Evolutionary conservation across 352 stramenopile genomes (phyloP), one percentile per base, ranked within the genome.

Genomic region (Phytophthora idaei): DNA sequence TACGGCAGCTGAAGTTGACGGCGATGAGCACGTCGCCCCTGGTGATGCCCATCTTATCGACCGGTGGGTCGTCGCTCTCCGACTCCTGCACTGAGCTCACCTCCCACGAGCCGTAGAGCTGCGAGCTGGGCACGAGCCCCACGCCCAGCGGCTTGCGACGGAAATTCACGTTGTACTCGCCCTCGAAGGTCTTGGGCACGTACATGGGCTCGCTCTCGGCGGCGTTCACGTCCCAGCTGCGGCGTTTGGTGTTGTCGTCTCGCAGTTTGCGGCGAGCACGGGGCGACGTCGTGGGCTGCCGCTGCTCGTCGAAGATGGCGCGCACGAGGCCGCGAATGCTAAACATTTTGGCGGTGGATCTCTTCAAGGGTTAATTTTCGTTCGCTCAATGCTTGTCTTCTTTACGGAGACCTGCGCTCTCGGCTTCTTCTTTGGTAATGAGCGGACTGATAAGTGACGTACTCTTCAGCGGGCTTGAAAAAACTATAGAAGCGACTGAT

Each of bases 71-170:
- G 2, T 66, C 45, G 4, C 28, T 41, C 37, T 68, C 48, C 1
- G 46, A 46, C 14, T 70, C 54, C 37, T 75, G 71, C 31, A 83
- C 61, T 2, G 80, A 89, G 25, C 80, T 90, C 61, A 92, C 80
- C 53, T 93, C 85, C 85, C 85, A 93, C 15, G 81, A 78, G 1
- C 85, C 85, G 61, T 93, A 93, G 42, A 93, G 77, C 59, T 92
- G 85, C 57, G 85, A 90, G 61, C 80, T 90, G 15, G 85, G 85
- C 63, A 93, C 83, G 63, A 93, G 83, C 9, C 83, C 85, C 53
- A 93, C 77, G 14, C 85, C 85, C 21, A 93, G 77, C 37, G 85
- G 85, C 51, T 89, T 89, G 36, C 60, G 69, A 37, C 69, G 57
- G 60, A 93, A 92, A 52, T 76, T 87, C 27, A 82, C 81, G 46